A percentile compares a stretch with the other conserved stretches of the same genome.
phyloP scores from a whole-genome alignment of 192 early-diverging fungal species.

The Coemansia javaensis region DNA sequence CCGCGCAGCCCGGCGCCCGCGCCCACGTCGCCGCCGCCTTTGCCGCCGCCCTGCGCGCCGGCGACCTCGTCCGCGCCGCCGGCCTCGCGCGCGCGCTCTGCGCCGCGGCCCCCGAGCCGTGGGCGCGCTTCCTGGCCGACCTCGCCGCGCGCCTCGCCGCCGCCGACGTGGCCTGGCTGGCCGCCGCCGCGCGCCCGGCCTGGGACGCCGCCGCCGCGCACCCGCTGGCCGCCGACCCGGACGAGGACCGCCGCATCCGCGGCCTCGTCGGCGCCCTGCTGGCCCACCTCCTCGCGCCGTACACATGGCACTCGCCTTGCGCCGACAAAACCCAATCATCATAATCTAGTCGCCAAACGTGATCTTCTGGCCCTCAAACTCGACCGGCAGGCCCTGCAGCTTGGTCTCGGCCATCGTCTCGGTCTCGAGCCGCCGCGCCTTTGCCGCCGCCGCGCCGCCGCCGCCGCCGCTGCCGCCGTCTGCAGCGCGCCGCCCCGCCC shows the following conservation, averaged over 20 bases:
- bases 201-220: constrained; percentile 16
- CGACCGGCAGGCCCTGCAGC: constrained; percentile 46
- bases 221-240: neutral
- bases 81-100: constrained; percentile 5
- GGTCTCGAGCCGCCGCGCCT: constrained; percentile 29
- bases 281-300: neutral
- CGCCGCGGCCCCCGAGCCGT: constrained; percentile 9
- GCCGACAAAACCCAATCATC: no score
- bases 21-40: constrained; percentile 10
- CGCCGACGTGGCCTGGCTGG: constrained; percentile 19
- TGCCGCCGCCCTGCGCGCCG: constrained; percentile 4
- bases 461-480: constrained; percentile 12
- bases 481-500: constrained; percentile 5
- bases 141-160: constrained; percentile 3
- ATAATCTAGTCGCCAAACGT: constrained; percentile 56
- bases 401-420: constrained; percentile 50
- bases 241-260: constrained; percentile 3
- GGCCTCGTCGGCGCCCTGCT: constrained; percentile 3
- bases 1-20: constrained; percentile 6
- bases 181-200: neutral
- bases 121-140: constrained; percentile 27
- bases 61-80: constrained; percentile 21
- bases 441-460: constrained; percentile 11
- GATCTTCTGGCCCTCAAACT: constrained; percentile 66
- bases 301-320: constrained; percentile 6